phyloP scores from a whole-genome alignment of 148 eudicot genomes.

The Spergularia marina region DNA sequence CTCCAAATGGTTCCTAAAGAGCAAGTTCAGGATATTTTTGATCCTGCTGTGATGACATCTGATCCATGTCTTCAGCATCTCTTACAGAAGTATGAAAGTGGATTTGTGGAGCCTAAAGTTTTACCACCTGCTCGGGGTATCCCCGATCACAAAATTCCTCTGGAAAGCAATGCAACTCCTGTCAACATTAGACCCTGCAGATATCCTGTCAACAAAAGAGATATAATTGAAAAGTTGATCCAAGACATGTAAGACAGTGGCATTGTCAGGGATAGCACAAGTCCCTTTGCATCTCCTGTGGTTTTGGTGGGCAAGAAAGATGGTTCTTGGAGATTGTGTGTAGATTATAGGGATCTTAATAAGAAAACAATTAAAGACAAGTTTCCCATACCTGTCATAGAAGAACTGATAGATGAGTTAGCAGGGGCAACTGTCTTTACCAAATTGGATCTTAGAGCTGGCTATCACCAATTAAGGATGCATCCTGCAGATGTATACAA shows the following conservation, averaged over 20 bases:
- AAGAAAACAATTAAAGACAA: background rate
- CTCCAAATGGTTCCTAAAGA: no score
- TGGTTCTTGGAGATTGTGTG: background rate
- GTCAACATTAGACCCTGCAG: background rate
- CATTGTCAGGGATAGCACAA: background rate
- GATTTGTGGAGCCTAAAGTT: no score
- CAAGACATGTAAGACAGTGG: conserved; percentile 1
- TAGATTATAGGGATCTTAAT: background rate
- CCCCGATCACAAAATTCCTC: background rate
- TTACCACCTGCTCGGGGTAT: background rate
- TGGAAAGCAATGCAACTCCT: background rate
- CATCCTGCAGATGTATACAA: background rate
- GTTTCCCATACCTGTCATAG: background rate
- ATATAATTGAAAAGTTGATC: background rate
- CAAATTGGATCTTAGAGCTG: no score
- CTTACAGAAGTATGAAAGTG: no score
- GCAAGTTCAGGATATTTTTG: no score
- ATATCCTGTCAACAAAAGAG: background rate
- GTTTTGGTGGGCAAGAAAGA: background rate
- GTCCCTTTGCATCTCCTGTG: background rate
- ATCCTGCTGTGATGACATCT: no score
- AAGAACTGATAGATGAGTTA: background rate
- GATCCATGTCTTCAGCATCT: no score
- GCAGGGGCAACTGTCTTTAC: no score
- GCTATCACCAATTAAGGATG: background rate